phyloP scores from a whole-genome alignment of 352 stramenopile genomes.

The Globisporangium yorkense region DNA sequence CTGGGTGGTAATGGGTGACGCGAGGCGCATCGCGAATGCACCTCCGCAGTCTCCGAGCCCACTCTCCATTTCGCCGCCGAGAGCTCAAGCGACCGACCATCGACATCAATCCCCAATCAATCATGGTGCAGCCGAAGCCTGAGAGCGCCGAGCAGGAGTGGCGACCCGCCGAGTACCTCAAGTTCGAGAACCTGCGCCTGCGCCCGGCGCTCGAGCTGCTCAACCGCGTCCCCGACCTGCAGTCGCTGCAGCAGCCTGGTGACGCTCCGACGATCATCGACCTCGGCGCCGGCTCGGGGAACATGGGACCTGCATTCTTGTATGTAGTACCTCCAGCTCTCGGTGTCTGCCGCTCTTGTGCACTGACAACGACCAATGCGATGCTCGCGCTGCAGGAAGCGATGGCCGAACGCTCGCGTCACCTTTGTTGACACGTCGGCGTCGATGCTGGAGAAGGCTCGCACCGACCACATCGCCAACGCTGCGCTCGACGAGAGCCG shows the following conservation, averaged over 20 bases:
- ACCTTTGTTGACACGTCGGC: slow-evolving; percentile 60
- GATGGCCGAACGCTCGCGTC: slow-evolving; percentile 42
- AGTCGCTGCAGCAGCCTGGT: slow-evolving; percentile 1
- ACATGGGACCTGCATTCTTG: slow-evolving; percentile 62
- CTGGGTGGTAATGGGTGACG: not conserved
- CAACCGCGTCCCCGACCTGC: slow-evolving; percentile 24
- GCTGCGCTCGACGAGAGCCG: slow-evolving; percentile 17
- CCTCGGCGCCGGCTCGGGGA: slow-evolving; percentile 58
- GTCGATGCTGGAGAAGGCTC: slow-evolving; percentile 47
- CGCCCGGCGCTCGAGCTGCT: slow-evolving; percentile 63
- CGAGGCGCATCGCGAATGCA: too few species aligned
- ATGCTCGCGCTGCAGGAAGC: slow-evolving; percentile 17
- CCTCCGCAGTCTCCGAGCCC: not conserved
- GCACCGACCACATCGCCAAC: slow-evolving; percentile 26
- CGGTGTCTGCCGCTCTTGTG: not conserved
- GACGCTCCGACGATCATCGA: slow-evolving; percentile 40
- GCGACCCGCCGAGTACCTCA: slow-evolving; percentile 54
- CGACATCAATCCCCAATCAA: not conserved
- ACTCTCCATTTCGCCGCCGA: not conserved
- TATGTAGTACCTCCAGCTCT: slow-evolving; percentile 15
- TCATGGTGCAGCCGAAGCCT: not conserved
- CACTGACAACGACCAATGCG: not conserved
- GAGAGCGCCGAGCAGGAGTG: slow-evolving; percentile 16
- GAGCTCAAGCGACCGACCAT: not conserved
- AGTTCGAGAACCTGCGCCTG: slow-evolving; percentile 53